Evolutionary conservation across 805 yeast genomes (phyloP).

Genomic region (Barnettozyma salicaria): DNA sequence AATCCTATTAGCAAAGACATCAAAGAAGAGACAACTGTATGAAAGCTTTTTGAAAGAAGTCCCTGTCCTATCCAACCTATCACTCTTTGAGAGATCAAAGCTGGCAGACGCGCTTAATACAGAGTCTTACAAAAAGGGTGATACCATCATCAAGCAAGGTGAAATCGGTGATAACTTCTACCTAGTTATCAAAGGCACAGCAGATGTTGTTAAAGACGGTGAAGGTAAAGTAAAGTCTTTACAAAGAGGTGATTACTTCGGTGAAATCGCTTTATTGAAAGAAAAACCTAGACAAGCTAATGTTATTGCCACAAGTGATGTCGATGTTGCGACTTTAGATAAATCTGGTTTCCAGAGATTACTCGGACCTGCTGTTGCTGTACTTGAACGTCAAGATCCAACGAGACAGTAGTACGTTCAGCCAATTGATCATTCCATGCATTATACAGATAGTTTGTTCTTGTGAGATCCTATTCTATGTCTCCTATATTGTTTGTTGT

Average conservation of each 20-base stretch:
- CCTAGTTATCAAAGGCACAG: conserved; percentile 74
- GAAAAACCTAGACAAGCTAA: conserved; percentile 94
- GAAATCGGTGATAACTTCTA: conserved; percentile 76
- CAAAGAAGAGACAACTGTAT: conserved; percentile 83
- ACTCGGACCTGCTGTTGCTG: conserved; percentile 90
- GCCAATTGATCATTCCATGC: too few species aligned
- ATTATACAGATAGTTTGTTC: too few species aligned
- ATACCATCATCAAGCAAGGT: conserved; percentile 77
- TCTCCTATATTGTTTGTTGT: neutral
- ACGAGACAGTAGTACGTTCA: conserved; percentile 32
- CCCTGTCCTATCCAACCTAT: conserved; percentile 67
- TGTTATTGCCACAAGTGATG: conserved; percentile 64
- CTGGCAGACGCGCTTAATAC: conserved; percentile 92
- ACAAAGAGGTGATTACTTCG: conserved; percentile 86
- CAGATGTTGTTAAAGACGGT: conserved; percentile 58
- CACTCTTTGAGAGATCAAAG: conserved; percentile 79
- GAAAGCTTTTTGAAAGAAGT: conserved; percentile 85
- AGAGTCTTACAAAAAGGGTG: conserved; percentile 62
- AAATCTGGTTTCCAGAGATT: conserved; percentile 91
- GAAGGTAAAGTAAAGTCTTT: conserved; percentile 57
- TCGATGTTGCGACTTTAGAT: conserved; percentile 88
- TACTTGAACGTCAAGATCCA: conserved; percentile 82
- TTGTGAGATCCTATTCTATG: neutral
- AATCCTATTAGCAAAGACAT: conserved; percentile 84
- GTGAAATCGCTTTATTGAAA: conserved; percentile 89